phyloP scores from a whole-genome alignment of 2,329 filamentous ascomycete species.

The Ophiostoma sp. region DNA sequence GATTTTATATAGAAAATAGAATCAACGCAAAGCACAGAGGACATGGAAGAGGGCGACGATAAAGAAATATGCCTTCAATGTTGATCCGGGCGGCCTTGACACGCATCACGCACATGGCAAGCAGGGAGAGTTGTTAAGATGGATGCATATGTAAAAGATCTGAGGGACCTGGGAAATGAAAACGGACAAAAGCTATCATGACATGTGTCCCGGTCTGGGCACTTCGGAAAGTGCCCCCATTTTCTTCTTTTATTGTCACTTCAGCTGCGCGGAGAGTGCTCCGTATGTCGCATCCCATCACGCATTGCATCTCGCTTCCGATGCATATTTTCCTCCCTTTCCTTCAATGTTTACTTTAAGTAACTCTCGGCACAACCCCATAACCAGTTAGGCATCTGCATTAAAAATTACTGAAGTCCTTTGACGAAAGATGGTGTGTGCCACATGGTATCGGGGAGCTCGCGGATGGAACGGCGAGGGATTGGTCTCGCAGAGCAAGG shows the following conservation, averaged over 20 bases:
- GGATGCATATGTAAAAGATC: neutral
- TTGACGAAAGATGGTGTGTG: neutral
- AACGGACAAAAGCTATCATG: neutral
- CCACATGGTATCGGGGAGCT: slow-evolving; percentile 1
- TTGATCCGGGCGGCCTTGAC: neutral
- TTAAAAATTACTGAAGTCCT: neutral
- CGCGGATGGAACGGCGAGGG: neutral
- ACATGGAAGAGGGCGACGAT: neutral
- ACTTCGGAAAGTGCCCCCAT: neutral
- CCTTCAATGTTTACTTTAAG: neutral
- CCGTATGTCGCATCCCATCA: neutral
- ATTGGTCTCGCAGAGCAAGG: neutral
- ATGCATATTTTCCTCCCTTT: neutral
- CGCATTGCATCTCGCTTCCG: neutral
- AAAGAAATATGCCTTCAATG: neutral
- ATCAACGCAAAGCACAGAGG: neutral
- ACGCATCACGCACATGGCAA: neutral
- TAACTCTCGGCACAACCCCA: neutral
- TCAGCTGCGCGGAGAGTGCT: neutral
- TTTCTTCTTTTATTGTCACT: neutral
- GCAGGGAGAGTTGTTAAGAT: neutral
- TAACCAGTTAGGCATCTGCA: neutral
- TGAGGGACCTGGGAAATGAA: neutral
- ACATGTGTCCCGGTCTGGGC: neutral
- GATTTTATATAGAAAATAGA: neutral